Base-by-base conservation (phyloP, 2,329 filamentous ascomycete genomes). In the Microcyclospora pomicola region DNA sequence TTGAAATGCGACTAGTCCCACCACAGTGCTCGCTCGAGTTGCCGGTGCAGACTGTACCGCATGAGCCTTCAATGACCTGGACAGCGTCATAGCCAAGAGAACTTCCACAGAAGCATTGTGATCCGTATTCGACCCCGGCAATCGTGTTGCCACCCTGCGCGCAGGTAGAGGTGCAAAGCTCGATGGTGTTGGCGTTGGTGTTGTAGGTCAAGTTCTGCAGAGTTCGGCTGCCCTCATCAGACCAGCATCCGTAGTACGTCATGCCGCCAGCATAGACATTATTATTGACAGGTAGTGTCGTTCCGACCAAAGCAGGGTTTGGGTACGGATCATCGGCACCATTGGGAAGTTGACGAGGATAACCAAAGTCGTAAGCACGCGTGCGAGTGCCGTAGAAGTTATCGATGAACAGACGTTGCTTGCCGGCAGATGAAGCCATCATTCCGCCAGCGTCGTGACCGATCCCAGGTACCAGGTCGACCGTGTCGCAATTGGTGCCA, bases 231-330 rank as follows among this genome's bases (percentile, higher is more conserved):
- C 34, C 45, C 14, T 48, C 43, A 36, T 61, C 58, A 6, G 50
- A 51, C 43, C 49, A 62, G 48, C 59, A 62, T 11, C 59, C 59
- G n/a, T 43, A 48, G 41, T 57, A 59, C 2, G 42, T 59, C 55
- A 60, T 55, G 38, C 54, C 52, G 6, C 56, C 54, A 13, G 51
- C 47, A 33, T 59, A 60, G 0, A 51, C 50, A 28, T 50, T 51
- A 37, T 50, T 52, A 41, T 57, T 48, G 27, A 42, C 38, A 5
- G 43, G 37, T 2, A 42, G 31, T 2, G 47, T 27, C 2, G 47
- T 51, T 14, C 31, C 39, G 37, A 50, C 50, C 7, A 51, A 45
- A 10, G 40, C 39, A 9, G 56, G 58, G 27, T 60, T 48, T 1
- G 58, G 59, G 40, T 41, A 57, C 2, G 48, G 49, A 35, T 52